phyloP scores from a whole-genome alignment of 2,329 filamentous ascomycete genomes.

The Epichloe bromicola region DNA sequence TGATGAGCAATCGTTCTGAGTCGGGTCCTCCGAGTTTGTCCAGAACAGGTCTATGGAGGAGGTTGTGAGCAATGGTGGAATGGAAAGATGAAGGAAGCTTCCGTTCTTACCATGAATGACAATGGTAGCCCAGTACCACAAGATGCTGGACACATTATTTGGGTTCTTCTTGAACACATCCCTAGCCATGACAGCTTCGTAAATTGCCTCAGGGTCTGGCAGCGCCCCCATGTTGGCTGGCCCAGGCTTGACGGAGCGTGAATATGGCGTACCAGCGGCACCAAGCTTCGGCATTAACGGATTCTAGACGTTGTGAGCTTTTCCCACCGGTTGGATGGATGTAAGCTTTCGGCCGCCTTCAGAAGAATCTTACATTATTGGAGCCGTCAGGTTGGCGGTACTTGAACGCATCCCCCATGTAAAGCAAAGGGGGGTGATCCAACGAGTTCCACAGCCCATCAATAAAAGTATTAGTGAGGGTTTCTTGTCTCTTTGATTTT shows the following conservation, averaged over 20 bases:
- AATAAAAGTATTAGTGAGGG: slow-evolving; percentile 56
- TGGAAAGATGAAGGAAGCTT: neutral
- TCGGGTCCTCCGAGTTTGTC: slow-evolving; percentile 48
- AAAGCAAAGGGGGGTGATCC: slow-evolving; percentile 62
- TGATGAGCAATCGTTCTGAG: slow-evolving; percentile 52
- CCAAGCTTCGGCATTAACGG: slow-evolving; percentile 51
- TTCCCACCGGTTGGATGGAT: no score
- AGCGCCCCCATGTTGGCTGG: slow-evolving; percentile 48
- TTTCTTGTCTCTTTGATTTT: slow-evolving; percentile 45
- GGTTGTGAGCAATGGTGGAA: neutral
- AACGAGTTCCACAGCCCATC: slow-evolving; percentile 57
- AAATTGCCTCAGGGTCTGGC: slow-evolving; percentile 52
- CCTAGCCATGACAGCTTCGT: slow-evolving; percentile 46
- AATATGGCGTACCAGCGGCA: slow-evolving; percentile 54
- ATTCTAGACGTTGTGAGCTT: slow-evolving; percentile 31
- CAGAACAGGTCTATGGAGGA: slow-evolving; percentile 46
- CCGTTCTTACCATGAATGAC: slow-evolving; percentile 49
- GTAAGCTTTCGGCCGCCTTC: neutral
- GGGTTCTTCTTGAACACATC: slow-evolving; percentile 43
- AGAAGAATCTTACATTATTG: slow-evolving; percentile 37
- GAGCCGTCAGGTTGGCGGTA: slow-evolving; percentile 61
- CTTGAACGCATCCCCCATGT: slow-evolving; percentile 46
- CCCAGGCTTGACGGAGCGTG: slow-evolving; percentile 48
- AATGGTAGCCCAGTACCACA: slow-evolving; percentile 63
- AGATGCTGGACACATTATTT: slow-evolving; percentile 58